These are phyloP conservation scores for Xylariaceae sp. DNA, from an alignment of 2,329 filamentous ascomycete genomes.

Conservation along the genomic window DNA sequence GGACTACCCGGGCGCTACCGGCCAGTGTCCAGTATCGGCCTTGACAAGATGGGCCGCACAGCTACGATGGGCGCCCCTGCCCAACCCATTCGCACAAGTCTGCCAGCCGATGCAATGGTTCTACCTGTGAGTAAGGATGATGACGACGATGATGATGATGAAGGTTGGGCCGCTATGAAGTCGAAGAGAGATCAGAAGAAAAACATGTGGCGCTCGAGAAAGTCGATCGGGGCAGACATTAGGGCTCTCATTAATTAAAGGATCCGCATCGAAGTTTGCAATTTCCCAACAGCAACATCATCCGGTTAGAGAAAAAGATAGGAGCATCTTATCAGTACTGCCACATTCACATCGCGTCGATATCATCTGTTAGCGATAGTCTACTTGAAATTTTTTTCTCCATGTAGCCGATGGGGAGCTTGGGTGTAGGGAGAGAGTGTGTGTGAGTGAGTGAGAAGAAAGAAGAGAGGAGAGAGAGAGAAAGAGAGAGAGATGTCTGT, in stretches of 20 bases:
- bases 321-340: slow-evolving; percentile 16
- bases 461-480: too few relatives aligned
- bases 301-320: slow-evolving; percentile 22
- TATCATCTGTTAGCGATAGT: slow-evolving; percentile 11
- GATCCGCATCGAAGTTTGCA: slow-evolving; percentile 17
- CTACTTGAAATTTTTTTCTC: slow-evolving; percentile 7
- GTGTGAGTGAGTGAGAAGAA: too few relatives aligned
- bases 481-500: neutral
- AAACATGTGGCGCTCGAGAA: slow-evolving; percentile 60
- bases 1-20: slow-evolving; percentile 86
- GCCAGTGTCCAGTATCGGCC: slow-evolving; percentile 67
- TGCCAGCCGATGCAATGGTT: slow-evolving; percentile 36
- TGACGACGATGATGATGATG: slow-evolving; percentile 61
- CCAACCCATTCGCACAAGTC: slow-evolving; percentile 36
- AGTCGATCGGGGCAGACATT: slow-evolving; percentile 45
- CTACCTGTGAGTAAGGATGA: slow-evolving; percentile 41
- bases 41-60: slow-evolving; percentile 34
- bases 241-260: slow-evolving; percentile 42
- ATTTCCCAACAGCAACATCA: slow-evolving; percentile 19
- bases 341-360: slow-evolving; percentile 10
- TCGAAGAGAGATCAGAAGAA: slow-evolving; percentile 64
- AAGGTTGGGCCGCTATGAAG: slow-evolving; percentile 66
- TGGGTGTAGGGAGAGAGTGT: neutral
- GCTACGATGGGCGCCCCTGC: slow-evolving; percentile 42
- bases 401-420: slow-evolving; percentile 1